Conservation (phyloP, 768 basidiomycete species). For the Lentinula detonsa region DNA sequence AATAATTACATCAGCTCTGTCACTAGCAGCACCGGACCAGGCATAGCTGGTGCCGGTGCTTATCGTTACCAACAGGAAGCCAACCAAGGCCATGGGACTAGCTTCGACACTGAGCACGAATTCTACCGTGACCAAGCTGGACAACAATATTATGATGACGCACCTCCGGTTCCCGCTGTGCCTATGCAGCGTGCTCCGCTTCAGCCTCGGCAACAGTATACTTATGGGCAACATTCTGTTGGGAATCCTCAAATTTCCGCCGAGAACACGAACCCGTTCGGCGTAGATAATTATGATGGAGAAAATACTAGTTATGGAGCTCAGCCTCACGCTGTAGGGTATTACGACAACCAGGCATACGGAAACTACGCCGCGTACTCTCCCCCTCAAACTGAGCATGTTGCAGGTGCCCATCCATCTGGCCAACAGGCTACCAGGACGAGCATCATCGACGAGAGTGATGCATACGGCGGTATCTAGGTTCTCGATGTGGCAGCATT, state of each 20-base stretch:
- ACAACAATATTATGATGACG: conserved; percentile 1
- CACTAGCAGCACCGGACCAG: not conserved
- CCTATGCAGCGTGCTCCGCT: conserved; percentile 4
- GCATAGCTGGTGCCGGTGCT: conserved; percentile 6
- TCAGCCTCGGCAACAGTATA: conserved; percentile 5
- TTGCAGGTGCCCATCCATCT: not conserved
- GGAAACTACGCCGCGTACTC: not conserved
- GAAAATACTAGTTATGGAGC: not conserved
- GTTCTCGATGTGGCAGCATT: not conserved
- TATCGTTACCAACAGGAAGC: not conserved
- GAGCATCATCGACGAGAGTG: not conserved
- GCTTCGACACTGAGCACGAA: not conserved
- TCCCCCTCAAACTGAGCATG: not conserved
- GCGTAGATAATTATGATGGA: not conserved
- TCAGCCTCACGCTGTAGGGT: not conserved
- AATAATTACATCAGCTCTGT: conserved; percentile 3
- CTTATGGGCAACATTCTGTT: not conserved
- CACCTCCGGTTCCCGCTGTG: not conserved
- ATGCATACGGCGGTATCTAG: conserved; percentile 6
- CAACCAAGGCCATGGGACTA: not conserved
- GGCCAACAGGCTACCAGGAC: not conserved
- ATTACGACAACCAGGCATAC: not conserved
- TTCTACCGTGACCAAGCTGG: not conserved
- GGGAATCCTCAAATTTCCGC: not conserved
- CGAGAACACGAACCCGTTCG: not conserved